These are phyloP conservation scores for Nannochloropsis oceanica DNA, from an alignment of 108 stramenopile genomes.

Conservation along the genomic window DNA sequence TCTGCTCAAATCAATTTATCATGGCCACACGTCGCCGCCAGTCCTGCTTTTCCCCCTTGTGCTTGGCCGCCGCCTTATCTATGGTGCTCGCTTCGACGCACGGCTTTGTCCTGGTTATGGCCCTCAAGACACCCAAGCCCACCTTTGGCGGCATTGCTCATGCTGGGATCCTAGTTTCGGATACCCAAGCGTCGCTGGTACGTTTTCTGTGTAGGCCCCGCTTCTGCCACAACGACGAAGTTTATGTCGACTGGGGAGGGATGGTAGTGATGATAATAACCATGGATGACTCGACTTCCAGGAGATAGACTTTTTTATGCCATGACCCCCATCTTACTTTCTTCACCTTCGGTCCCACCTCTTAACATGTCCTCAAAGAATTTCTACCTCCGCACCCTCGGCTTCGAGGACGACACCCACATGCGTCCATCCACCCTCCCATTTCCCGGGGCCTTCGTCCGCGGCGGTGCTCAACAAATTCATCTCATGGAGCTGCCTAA, in stretches of 20 bases:
- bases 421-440: slow-evolving; percentile 26
- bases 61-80: too few relatives aligned
- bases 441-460: slow-evolving; percentile 25
- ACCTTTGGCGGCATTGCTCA: slow-evolving; percentile 26
- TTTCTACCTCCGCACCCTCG: slow-evolving; percentile 19
- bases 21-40: too few relatives aligned
- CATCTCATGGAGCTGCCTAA: slow-evolving; percentile 29
- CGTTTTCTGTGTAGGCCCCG: neutral
- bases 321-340: neutral
- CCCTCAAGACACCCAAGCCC: neutral
- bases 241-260: neutral
- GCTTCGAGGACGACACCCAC: slow-evolving; percentile 23
- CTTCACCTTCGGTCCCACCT: neutral
- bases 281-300: neutral
- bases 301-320: neutral
- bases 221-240: neutral
- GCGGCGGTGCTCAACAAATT: slow-evolving; percentile 22
- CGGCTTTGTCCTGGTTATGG: neutral
- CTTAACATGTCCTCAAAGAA: neutral
- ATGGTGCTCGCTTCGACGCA: neutral
- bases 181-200: slow-evolving; percentile 24
- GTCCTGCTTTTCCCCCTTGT: too few relatives aligned
- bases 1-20: too few relatives aligned
- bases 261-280: neutral
- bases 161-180: slow-evolving; percentile 17